Percentiles rank a stretch among this genome's conserved stretches.
phyloP scores from a whole-genome alignment of 179 eudicot species.

The Carnegiea gigantea region DNA sequence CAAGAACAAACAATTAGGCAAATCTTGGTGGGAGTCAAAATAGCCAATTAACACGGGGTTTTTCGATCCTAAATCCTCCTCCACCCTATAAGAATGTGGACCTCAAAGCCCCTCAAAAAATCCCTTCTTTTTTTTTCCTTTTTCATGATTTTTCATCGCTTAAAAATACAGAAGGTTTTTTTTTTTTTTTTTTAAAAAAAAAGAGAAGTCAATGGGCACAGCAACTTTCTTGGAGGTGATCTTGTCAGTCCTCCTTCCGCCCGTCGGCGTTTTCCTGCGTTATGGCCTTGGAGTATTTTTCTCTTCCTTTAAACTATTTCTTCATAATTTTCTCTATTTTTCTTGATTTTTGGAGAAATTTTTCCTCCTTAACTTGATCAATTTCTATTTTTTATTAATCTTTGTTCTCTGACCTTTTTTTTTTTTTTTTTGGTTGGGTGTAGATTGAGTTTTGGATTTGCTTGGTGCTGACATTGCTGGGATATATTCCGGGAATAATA shows the following conservation, averaged over 20 bases:
- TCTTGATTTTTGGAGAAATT: not conserved
- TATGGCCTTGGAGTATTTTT: slow-evolving; percentile 47
- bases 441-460: slow-evolving; percentile 16
- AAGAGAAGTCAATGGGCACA: slow-evolving; percentile 36
- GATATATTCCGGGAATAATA: slow-evolving; percentile 16
- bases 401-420: not conserved
- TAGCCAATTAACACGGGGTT: not conserved
- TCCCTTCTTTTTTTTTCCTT: too few species aligned
- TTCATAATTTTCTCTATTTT: not conserved
- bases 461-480: slow-evolving; percentile 16
- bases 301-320: not conserved
- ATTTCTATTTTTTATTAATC: not conserved
- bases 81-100: not conserved
- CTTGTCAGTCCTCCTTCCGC: slow-evolving; percentile 57
- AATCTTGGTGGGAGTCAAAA: not conserved
- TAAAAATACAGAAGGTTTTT: not conserved
- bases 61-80: not conserved
- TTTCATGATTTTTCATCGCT: not conserved
- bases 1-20: too few species aligned
- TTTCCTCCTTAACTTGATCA: too few species aligned
- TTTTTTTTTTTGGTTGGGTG: not conserved
- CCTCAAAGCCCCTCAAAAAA: not conserved
- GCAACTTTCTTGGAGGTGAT: slow-evolving; percentile 54
- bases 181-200: not conserved
- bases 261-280: slow-evolving; percentile 68